These are phyloP conservation scores for Dioscorea cayenensis DNA, from an alignment of 116 monocot genomes.

Conservation along the genomic window DNA sequence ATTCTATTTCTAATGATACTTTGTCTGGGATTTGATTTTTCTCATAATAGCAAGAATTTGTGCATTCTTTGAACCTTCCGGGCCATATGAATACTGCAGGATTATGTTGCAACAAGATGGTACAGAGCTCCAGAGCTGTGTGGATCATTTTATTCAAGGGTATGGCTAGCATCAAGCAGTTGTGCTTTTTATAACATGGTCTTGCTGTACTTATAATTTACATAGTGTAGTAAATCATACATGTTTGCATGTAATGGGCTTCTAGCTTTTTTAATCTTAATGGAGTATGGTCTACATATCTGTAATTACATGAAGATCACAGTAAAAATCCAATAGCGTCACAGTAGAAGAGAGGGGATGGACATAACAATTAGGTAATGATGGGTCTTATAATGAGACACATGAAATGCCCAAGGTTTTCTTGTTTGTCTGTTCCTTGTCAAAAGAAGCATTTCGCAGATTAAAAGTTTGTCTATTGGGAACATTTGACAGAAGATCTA, in stretches of 20 bases:
- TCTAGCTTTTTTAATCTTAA: background rate
- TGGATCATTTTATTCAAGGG: background rate
- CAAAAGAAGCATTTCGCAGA: no score
- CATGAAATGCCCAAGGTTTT: no score
- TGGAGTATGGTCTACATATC: background rate
- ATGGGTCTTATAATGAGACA: no score
- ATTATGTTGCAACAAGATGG: background rate
- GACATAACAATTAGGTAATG: no score
- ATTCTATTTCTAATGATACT: no score
- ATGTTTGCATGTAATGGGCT: background rate
- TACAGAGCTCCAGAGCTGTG: constrained; percentile 1
- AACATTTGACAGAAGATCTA: no score
- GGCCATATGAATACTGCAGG: background rate
- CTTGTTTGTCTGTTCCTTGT: no score
- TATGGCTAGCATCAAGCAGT: background rate
- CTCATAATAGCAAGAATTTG: background rate
- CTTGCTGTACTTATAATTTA: background rate
- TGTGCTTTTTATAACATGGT: background rate
- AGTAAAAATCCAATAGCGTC: no score
- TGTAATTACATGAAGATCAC: no score
- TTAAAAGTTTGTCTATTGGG: no score
- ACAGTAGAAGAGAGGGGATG: no score
- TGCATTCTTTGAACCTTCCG: background rate
- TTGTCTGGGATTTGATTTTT: background rate
- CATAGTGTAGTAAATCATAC: background rate